Base-by-base conservation (phyloP, 1,139 yeast species). In the Yamadazyma sp. region DNA sequence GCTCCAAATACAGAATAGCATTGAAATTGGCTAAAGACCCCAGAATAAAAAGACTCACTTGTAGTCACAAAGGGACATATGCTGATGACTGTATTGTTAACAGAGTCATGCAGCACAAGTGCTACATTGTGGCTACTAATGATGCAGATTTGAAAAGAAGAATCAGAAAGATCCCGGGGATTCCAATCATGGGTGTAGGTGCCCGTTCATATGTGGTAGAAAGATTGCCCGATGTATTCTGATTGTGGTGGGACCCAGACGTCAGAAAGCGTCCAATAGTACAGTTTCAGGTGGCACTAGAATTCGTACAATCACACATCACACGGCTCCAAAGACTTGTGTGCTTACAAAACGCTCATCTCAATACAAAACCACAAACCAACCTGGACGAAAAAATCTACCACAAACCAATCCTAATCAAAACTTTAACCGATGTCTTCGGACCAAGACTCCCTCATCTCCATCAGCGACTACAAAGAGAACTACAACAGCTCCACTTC, bases 121-220 rank as follows among this genome's bases (percentile, higher is more conserved):
- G 98, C 64, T 92, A 82, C 58, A 91, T 92, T 42, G 98, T 92
- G 31, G 98, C 98, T 33, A 91, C 98, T 1, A 92, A 92, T 62
- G 98, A 92, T 81, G 97, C 96, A n/a, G 98, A 92, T 54, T 71
- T 92, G 58, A 92, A 92, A 62, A 81, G 97, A 57, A 77, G 98
- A 61, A 78, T 92, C 31, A 79, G 98, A 66, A 92, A 92, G 64
- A 89, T 92, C 12, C 98, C 98, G 1, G 98, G 98, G 55, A 87
- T 92, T 46, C 98, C 98, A 9, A 73, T 92, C 34, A 81, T 92
- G 92, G 88, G 96, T 62, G 98, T 92, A 14, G 98, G 98, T 34
- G 87, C 87, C 2, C 96, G 88, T 59, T 72, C 89, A 2, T 92
- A 91, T 61, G 96, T 87, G 31, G 84, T 92, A 49, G 98, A 92